Evolutionary conservation across 2,329 filamentous ascomycete genomes (phyloP).

Genomic region (Fusarium tanahbumbuense): DNA sequence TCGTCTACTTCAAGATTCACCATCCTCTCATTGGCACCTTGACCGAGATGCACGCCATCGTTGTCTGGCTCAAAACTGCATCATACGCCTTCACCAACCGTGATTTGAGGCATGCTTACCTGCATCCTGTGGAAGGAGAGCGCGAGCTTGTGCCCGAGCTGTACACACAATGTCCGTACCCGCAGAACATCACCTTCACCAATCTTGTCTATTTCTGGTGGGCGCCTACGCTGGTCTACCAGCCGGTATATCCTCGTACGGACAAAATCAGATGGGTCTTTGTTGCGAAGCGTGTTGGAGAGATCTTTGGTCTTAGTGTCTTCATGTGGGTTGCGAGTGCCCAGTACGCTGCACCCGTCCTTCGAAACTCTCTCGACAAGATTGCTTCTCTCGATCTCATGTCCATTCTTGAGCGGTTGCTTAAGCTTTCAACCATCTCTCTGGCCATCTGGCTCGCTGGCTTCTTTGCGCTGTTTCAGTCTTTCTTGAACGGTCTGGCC

Average conservation of each 20-base stretch:
- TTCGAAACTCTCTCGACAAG: slow-evolving; percentile 90
- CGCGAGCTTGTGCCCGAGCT: slow-evolving; percentile 81
- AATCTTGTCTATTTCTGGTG: slow-evolving; percentile 98
- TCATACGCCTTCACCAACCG: slow-evolving; percentile 98
- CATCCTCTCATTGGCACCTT: slow-evolving; percentile 94
- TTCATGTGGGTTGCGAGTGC: slow-evolving; percentile 97
- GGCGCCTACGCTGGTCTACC: slow-evolving; percentile 95
- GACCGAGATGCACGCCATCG: slow-evolving; percentile 89
- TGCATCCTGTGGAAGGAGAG: slow-evolving; percentile 77
- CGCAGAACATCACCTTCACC: slow-evolving; percentile 85
- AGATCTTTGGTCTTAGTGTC: slow-evolving; percentile 80
- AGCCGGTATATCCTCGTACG: slow-evolving; percentile 93
- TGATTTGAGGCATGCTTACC: slow-evolving; percentile 89
- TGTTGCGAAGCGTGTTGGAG: slow-evolving; percentile 82
- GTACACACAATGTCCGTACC: slow-evolving; percentile 87
- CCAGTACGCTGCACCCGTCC: slow-evolving; percentile 91
- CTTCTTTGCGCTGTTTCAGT: slow-evolving; percentile 97
- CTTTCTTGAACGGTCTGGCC: slow-evolving; percentile 88
- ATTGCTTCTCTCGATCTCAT: slow-evolving; percentile 83
- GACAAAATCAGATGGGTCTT: slow-evolving; percentile 86
- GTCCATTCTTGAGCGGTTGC: slow-evolving; percentile 86
- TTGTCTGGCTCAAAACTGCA: slow-evolving; percentile 95
- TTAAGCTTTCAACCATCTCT: slow-evolving; percentile 96
- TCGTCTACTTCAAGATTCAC: slow-evolving; percentile 91
- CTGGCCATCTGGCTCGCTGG: slow-evolving; percentile 97